Base-by-base conservation (phyloP, 2,329 filamentous ascomycete genomes). In the Zymoseptoria pseudotritici region DNA sequence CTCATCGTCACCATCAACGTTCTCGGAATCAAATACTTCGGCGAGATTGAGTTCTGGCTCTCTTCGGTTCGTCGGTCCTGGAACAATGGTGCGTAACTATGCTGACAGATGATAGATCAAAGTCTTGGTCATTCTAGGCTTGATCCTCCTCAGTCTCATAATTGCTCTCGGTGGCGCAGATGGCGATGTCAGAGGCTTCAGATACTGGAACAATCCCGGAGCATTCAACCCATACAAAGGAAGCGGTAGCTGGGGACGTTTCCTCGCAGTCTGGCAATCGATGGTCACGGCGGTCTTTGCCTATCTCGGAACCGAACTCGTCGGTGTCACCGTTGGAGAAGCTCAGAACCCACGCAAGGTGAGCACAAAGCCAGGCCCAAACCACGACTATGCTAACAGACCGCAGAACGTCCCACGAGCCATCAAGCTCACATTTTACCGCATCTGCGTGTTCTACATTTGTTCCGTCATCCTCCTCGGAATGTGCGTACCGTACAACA, bases 371-470 rank as follows among this genome's bases (percentile, higher is more conserved):
- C 2, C 2, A 46, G 13, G 36, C 11, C 36, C 11, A 42, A 17
- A n/a, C 13, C 26, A 29, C 26, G 7, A 9, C 36, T 24, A n/a
- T 46, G 17, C 36, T 46, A 17, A 46, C 36, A 1, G 7, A 6
- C 7, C 36, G 70, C 84, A 83, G 73, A 89, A 86, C 17, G 86
- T 93, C 62, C 89, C 89, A 6, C 84, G 86, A 61, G 89, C 88
- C 57, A 91, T 91, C 79, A 88, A 86, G 72, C 80, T 91, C 55
- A 91, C 88, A 66, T 92, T 92, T 75, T 92, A 84, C 78, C 89
- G 89, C 60, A 92, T 93, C 72, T 75, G 90, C 65, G 78, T 92
- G 77, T 93, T 93, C 79, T 93, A 93, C 79, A 81, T 86, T 68
- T 74, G 90, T 60, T 86, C 83, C 21, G 87, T 91, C 42, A 81